Evolutionary conservation across 2,329 filamentous ascomycete species (phyloP), one percentile per base, ranked within the genome.

Genomic region (Alternaria rosae): DNA sequence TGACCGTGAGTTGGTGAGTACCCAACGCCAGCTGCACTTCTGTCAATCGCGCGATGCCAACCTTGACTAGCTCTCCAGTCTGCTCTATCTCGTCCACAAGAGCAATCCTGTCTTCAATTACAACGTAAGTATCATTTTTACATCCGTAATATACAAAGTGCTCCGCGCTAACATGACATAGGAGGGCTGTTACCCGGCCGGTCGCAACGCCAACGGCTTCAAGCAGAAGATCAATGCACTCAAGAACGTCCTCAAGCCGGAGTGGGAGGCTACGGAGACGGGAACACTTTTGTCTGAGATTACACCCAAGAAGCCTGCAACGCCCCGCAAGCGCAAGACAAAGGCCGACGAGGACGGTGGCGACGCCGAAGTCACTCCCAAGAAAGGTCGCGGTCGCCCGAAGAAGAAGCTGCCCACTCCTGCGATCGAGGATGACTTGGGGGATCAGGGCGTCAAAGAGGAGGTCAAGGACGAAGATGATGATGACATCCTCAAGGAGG

Each of bases 291-390:
- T 63, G 8, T n/a, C 26, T n/a, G 25, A 17, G 13, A 4, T 8
- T 11, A 48, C 38, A 12, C 25, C 47, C 15, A 62, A 64, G 41
- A 62, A 69, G 32, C 17, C 57, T 1, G 50, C 26, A 1, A 66
- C 62, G 0, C 53, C 67, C 0, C 62, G 66, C 3, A 76, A 75
- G 69, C 69, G 71, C 20, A 71, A 69, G 59, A 35, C 35, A n/a
- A 64, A 65, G 51, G 38, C 26, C 4, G 59, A 63, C 5, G 57
- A 43, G 2, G 65, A 50, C n/a, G 65, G 28, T 13, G n/a, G 11
- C 4, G 52, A 32, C 10, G 54, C 7, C 3, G 52, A 59, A n/a
- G 15, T 17, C 1, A 62, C 47, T 13, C 54, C 57, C 8, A 64
- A 63, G 57, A 66, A 66, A 47, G 17, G 23, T 12, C 60, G 51